phyloP scores from a whole-genome alignment of 2,329 filamentous ascomycete species.

The Orbilia brochopaga region DNA sequence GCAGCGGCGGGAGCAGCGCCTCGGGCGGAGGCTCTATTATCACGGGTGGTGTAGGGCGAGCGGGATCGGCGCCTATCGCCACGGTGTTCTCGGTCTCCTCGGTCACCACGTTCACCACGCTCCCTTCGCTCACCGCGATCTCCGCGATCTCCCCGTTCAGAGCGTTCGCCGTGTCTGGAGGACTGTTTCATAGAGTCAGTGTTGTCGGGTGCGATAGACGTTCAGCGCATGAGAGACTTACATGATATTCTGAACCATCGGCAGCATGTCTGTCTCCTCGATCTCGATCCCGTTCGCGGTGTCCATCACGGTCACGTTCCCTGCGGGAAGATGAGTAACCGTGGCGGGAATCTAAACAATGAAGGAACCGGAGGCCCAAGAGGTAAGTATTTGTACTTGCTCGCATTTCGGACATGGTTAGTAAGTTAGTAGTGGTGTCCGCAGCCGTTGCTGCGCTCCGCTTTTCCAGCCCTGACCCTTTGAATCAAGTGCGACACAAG shows the following conservation, averaged over 20 bases:
- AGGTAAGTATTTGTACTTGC: slow-evolving; percentile 51
- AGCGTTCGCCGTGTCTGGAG: slow-evolving; percentile 53
- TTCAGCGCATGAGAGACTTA: slow-evolving; percentile 4
- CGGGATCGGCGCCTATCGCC: slow-evolving; percentile 60
- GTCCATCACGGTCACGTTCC: slow-evolving; percentile 48
- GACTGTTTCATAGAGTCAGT: slow-evolving; percentile 44
- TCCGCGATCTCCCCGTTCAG: slow-evolving; percentile 54
- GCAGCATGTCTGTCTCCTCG: slow-evolving; percentile 32
- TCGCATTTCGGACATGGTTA: slow-evolving; percentile 36
- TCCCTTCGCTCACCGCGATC: slow-evolving; percentile 58
- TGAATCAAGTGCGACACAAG: slow-evolving; percentile 4
- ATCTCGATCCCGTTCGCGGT: slow-evolving; percentile 50
- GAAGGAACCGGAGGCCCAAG: slow-evolving; percentile 39
- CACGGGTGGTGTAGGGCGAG: slow-evolving; percentile 54
- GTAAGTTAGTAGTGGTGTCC: slow-evolving; percentile 38
- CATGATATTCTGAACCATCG: slow-evolving; percentile 38
- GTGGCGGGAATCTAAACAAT: slow-evolving; percentile 49
- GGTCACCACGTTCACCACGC: slow-evolving; percentile 54
- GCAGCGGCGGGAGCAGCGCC: slow-evolving; percentile 57
- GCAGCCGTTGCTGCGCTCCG: background rate
- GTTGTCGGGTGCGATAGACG: background rate
- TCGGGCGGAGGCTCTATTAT: slow-evolving; percentile 25
- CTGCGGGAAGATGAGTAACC: slow-evolving; percentile 47
- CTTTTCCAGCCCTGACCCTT: background rate
- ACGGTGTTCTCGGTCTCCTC: slow-evolving; percentile 59